phyloP scores from a whole-genome alignment of 768 basidiomycete genomes.

The Kwoniella bestiolae region DNA sequence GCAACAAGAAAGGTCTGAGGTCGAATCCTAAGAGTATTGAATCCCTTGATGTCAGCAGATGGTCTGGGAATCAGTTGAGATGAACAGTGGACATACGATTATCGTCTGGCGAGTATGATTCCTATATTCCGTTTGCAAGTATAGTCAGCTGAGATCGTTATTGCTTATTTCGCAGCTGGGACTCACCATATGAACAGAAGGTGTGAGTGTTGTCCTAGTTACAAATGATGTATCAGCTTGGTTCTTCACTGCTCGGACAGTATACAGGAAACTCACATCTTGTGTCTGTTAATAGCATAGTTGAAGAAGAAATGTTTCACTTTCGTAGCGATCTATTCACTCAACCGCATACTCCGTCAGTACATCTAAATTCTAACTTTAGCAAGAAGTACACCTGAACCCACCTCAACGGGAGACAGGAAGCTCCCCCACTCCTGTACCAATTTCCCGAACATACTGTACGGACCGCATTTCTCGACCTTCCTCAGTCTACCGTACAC shows the following conservation, averaged over 20 bases:
- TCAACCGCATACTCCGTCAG: neutral
- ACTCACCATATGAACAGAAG: slow-evolving; percentile 51
- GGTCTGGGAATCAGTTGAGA: neutral
- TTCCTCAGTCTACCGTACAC: slow-evolving; percentile 91
- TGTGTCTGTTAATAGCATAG: slow-evolving; percentile 93
- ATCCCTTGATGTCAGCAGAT: neutral
- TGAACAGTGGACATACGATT: slow-evolving; percentile 67
- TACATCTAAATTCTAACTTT: no score
- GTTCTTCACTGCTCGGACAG: neutral
- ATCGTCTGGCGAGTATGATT: slow-evolving; percentile 95
- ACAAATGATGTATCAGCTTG: no score
- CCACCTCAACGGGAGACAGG: slow-evolving; percentile 79
- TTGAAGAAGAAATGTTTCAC: slow-evolving; percentile 98
- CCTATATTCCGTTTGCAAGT: no score
- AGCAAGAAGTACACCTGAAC: slow-evolving; percentile 28
- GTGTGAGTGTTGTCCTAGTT: slow-evolving; percentile 51
- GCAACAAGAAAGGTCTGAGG: slow-evolving; percentile 93
- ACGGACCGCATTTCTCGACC: slow-evolving; percentile 96
- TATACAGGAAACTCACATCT: slow-evolving; percentile 71
- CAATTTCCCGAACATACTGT: slow-evolving; percentile 95
- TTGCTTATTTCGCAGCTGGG: neutral
- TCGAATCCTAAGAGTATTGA: slow-evolving; percentile 74
- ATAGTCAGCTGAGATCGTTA: neutral
- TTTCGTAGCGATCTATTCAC: slow-evolving; percentile 83
- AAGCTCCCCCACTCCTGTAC: slow-evolving; percentile 88